A percentile compares a stretch with the other conserved stretches of the same genome.
Conservation (phyloP, 192 early-diverging fungal genomes). For the Coemansia sp. region DNA sequence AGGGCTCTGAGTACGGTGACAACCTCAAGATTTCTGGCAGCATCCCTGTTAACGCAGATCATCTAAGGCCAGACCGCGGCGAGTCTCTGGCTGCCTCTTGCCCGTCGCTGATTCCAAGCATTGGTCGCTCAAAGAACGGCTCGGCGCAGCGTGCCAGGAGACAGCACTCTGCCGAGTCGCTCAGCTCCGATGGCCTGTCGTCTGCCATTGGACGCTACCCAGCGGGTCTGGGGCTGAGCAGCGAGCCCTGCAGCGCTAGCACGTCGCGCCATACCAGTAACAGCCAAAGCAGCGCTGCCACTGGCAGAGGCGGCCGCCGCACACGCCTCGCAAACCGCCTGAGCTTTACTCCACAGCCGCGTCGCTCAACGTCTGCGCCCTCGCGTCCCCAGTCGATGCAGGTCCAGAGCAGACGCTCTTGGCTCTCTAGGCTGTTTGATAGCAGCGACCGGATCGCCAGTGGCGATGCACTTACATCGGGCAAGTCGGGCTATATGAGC, state of each 20-base stretch:
- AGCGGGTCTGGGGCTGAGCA: slow-evolving; percentile 7
- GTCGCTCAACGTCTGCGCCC: slow-evolving; percentile 41
- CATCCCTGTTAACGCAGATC: no score
- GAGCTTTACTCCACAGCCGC: slow-evolving; percentile 30
- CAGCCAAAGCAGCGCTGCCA: neutral
- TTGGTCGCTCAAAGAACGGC: neutral
- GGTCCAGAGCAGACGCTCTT: slow-evolving; percentile 25
- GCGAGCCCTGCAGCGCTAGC: neutral
- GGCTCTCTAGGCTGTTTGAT: slow-evolving; percentile 33
- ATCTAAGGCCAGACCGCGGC: no score
- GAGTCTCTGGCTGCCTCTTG: slow-evolving; percentile 34
- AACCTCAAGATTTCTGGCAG: no score
- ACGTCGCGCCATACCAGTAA: slow-evolving; percentile 2
- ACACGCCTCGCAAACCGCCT: slow-evolving; percentile 5
- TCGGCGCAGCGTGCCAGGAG: neutral
- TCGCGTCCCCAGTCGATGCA: slow-evolving; percentile 46
- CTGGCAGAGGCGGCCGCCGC: neutral
- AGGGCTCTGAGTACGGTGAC: no score
- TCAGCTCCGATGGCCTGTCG: neutral
- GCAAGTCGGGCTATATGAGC: neutral
- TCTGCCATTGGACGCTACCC: slow-evolving; percentile 23
- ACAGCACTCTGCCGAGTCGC: slow-evolving; percentile 8
- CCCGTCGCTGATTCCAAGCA: slow-evolving; percentile 15
- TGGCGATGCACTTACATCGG: neutral
- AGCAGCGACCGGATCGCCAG: slow-evolving; percentile 1